A percentile compares a stretch with the other conserved stretches of the same genome.
Evolutionary conservation across 352 stramenopile genomes (phyloP).

Genomic region (Peronospora belbahrii): DNA sequence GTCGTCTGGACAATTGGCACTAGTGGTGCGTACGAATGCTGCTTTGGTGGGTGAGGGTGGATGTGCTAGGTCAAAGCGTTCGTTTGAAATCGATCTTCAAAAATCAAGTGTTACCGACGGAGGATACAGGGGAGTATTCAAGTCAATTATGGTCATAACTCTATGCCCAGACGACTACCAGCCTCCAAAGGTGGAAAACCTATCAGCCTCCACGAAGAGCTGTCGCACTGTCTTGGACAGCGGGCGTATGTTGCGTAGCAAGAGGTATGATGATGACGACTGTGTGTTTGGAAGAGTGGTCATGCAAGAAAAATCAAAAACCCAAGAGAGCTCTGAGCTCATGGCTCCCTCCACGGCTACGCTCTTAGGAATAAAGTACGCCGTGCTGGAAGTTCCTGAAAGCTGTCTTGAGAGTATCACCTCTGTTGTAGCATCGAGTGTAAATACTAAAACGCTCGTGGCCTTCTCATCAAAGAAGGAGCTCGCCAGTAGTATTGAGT

Average conservation of each 20-base stretch:
- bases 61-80: slow-evolving; percentile 32
- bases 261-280: slow-evolving; percentile 42
- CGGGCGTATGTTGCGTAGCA: slow-evolving; percentile 41
- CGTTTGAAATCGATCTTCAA: slow-evolving; percentile 33
- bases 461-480: slow-evolving; percentile 62
- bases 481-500: slow-evolving; percentile 57
- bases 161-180: slow-evolving; percentile 60
- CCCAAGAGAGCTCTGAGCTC: slow-evolving; percentile 38
- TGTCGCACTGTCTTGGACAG: slow-evolving; percentile 17
- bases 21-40: slow-evolving; percentile 53
- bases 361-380: slow-evolving; percentile 59
- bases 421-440: slow-evolving; percentile 22
- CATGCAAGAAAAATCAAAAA: slow-evolving; percentile 27
- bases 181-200: slow-evolving; percentile 29
- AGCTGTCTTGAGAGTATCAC: slow-evolving; percentile 69
- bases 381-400: slow-evolving; percentile 69
- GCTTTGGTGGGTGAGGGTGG: slow-evolving; percentile 17
- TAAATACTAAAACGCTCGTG: slow-evolving; percentile 65
- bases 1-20: slow-evolving; percentile 42
- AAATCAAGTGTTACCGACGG: slow-evolving; percentile 9
- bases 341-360: slow-evolving; percentile 42
- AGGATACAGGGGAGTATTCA: slow-evolving; percentile 43
- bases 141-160: slow-evolving; percentile 66
- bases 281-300: slow-evolving; percentile 33
- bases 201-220: slow-evolving; percentile 14